Evolutionary conservation across 495 filamentous ascomycete species (phyloP).

Genomic region (Aspergillus carlsbadensis): DNA sequence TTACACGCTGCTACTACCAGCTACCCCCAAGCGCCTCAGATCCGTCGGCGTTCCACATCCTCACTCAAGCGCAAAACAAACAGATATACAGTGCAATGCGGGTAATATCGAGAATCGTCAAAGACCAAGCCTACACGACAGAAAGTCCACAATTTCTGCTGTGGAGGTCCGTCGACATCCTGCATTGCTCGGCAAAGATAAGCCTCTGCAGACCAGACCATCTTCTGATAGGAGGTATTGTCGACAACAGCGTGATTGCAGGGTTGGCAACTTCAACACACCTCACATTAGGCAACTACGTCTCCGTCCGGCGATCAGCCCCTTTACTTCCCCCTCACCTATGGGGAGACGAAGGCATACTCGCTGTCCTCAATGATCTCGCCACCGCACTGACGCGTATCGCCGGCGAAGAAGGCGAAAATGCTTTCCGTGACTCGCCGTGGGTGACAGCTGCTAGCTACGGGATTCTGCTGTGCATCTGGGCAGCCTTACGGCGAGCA

Average conservation of each 20-base stretch:
- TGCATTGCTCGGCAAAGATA: neutral
- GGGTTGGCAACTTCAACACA: neutral
- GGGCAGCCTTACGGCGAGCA: neutral
- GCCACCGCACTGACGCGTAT: neutral
- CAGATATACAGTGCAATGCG: neutral
- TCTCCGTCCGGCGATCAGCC: neutral
- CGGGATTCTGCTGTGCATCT: neutral
- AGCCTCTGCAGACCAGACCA: neutral
- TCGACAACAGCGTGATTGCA: neutral
- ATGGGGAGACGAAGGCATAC: neutral
- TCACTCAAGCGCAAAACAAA: neutral
- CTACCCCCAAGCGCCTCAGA: neutral
- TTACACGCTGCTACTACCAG: neutral
- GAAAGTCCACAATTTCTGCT: neutral
- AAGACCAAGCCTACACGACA: neutral
- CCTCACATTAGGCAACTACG: neutral
- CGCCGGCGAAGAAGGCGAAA: neutral
- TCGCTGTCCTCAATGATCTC: neutral
- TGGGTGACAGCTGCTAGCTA: neutral
- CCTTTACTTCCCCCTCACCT: neutral
- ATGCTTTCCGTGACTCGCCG: neutral
- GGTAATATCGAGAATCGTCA: neutral
- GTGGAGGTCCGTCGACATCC: neutral
- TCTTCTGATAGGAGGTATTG: neutral
- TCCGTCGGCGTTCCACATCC: neutral